Percentiles rank a stretch among this genome's conserved stretches.
phyloP scores from a whole-genome alignment of 2,329 filamentous ascomycete genomes.

The Apiospora phragmitis region DNA sequence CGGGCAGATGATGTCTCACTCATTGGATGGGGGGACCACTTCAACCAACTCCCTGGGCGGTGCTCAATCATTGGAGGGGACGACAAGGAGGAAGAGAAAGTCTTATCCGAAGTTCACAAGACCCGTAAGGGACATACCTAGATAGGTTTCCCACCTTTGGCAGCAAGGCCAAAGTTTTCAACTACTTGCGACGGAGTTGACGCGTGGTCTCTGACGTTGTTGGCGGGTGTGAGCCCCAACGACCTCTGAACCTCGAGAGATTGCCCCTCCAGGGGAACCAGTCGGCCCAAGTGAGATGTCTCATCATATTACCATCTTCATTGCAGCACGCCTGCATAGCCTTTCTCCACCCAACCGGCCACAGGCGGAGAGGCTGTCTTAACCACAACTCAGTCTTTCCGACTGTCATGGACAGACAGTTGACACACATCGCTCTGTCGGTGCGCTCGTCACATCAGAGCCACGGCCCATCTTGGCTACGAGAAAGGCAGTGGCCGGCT shows the following conservation, averaged over 20 bases:
- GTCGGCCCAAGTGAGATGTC: not conserved
- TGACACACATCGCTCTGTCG: not conserved
- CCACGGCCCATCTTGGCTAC: not conserved
- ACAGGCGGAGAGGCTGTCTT: not conserved
- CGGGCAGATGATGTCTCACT: conserved; percentile 8
- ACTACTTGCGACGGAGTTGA: not conserved
- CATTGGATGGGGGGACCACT: not conserved
- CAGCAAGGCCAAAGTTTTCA: not conserved
- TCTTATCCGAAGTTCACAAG: not conserved
- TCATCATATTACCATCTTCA: not conserved
- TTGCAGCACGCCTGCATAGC: not conserved
- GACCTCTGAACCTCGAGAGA: not conserved
- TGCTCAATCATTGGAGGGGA: not conserved
- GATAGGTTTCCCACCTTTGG: not conserved
- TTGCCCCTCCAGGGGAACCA: not conserved
- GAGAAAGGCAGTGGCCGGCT: not conserved
- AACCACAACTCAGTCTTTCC: not conserved
- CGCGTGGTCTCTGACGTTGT: not conserved
- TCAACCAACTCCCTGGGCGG: not conserved
- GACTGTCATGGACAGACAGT: not conserved
- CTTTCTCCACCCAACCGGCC: not conserved
- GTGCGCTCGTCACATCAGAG: not conserved
- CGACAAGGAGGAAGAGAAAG: not conserved
- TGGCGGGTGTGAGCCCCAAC: not conserved
- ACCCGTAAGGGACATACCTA: not conserved